Evolutionary conservation across 2,329 filamentous ascomycete genomes (phyloP), one percentile per base, ranked within the genome.

Genomic region (Exophiala alcalophila): DNA sequence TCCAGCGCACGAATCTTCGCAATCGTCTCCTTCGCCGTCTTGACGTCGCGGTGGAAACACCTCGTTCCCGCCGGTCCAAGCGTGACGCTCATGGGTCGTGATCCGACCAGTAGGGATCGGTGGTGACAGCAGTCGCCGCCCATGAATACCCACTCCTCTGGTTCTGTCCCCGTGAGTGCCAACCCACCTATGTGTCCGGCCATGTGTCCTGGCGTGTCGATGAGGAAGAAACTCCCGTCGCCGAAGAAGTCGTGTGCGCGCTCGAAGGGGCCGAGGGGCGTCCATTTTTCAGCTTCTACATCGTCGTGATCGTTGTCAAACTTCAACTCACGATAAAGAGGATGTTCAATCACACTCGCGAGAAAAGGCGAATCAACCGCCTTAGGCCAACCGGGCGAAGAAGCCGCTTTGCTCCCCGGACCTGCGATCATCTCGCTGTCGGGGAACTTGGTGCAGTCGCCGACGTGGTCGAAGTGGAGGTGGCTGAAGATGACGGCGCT

Each of bases 151-250:
- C 74, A 76, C 1, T 58, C 49, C 12, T 62, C 58, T 4, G 59
- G 60, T 12, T 62, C 58, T 4, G 59, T 60, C 6, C 25, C 37
- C 1, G 50, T 51, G 7, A 52, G 49, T 2, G 48, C 54, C 2
- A 60, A 44, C 7, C 39, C 50, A 25, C 47, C 52, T 10, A 60
- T 21, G 36, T 60, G 57, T 2, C 52, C 58, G 5, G 36, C 23
- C 27, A 38, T 48, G 31, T 63, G 60, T 2, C 61, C 61, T 2
- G 60, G 59, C 1, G 36, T 67, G 50, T 74, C 63, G 21, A 80
- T 62, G 1, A 80, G 62, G 54, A 76, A 78, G 51, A 81, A 76
- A 18, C 63, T 70, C 1, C 75, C 76, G 54, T 80, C 76, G 3
- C 70, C 70, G 42, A 78, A 80, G 53, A 70, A 79, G 55, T 80